phyloP scores from a whole-genome alignment of 768 basidiomycete genomes.

The Mycena floridula region DNA sequence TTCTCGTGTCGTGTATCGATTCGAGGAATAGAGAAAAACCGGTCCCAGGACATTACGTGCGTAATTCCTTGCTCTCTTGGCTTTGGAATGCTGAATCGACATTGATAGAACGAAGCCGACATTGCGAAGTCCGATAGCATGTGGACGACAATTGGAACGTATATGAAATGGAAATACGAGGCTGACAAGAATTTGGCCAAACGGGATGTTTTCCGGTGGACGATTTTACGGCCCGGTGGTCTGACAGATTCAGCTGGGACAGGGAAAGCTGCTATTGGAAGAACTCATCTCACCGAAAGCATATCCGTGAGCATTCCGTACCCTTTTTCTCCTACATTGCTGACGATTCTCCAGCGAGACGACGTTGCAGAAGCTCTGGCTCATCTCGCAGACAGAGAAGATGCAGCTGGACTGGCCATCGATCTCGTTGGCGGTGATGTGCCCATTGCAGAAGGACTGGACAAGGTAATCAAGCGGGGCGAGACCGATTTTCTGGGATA shows the following conservation, averaged over 20 bases:
- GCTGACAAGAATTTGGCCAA: conserved; percentile 40
- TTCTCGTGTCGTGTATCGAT: conserved; percentile 57
- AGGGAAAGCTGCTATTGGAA: conserved; percentile 46
- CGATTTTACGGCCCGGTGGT: conserved; percentile 60
- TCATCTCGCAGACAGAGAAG: conserved; percentile 22
- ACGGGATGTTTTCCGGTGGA: conserved; percentile 57
- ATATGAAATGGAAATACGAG: conserved; percentile 45
- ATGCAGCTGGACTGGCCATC: conserved; percentile 29
- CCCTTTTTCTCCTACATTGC: not conserved
- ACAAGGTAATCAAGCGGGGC: not conserved
- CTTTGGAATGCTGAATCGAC: not conserved
- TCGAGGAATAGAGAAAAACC: conserved; percentile 41
- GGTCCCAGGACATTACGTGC: not conserved
- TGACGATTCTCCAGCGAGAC: conserved; percentile 33
- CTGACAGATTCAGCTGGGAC: conserved; percentile 45
- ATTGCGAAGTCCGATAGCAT: not conserved
- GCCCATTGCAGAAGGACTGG: conserved; percentile 3
- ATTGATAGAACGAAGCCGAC: not conserved
- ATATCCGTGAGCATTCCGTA: conserved; percentile 37
- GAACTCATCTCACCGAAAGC: conserved; percentile 38
- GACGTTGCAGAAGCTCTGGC: conserved; percentile 44
- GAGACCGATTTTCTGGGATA: not conserved
- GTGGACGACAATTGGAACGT: conserved; percentile 35
- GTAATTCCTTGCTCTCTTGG: not conserved
- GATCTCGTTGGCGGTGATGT: conserved; percentile 34